Evolutionary conservation across 257 asterid species (phyloP), one percentile per base, ranked within the genome.

Genomic region (Salvia splendens): DNA sequence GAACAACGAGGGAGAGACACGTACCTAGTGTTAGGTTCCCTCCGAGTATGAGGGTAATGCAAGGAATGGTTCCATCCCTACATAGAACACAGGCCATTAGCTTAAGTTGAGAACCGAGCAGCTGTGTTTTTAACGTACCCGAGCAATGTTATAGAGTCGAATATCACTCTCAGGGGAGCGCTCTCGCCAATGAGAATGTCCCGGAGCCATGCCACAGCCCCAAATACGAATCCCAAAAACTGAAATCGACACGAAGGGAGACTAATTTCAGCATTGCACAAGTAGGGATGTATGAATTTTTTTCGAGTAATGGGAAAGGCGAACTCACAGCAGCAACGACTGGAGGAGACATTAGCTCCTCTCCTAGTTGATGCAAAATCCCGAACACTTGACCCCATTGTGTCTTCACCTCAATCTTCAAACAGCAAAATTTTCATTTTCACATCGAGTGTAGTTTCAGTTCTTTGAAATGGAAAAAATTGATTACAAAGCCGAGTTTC

Each of bases 21-120:
- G 48, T 77, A 86, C 99, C 99, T 80, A 82, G 79, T 30, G 82
- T 90, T 16, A 93, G 82, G 76, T 90, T 93, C 70, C 97, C 99
- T 43, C 99, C 99, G 10, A 93, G 85, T 68, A 90, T 90, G 59
- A 93, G 91, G 45, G 88, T 90, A 82, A 87, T 86, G 75, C 97
- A 85, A 10, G 99, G 99, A 65, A 93, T 88, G 45, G 99, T 90
- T 77, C 92, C 97, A 58, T 78, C 86, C 65, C 99, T 93, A 65
- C 73, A 81, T 0, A 65, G 54, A 6, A 7, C 7, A 12, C 7
- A 0, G 14, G 24, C 3, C 38, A 5, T 11, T 40, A 8, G 38
- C 4, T 53, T 48, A 33, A 53, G 5, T 17, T 53, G 53, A 55
- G 52, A 3, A 1, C n/a, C 60, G 30, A 43, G 24, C 38, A 41